Conservation (phyloP, 2,329 filamentous ascomycete species). For the Pestalotiopsis fici region DNA sequence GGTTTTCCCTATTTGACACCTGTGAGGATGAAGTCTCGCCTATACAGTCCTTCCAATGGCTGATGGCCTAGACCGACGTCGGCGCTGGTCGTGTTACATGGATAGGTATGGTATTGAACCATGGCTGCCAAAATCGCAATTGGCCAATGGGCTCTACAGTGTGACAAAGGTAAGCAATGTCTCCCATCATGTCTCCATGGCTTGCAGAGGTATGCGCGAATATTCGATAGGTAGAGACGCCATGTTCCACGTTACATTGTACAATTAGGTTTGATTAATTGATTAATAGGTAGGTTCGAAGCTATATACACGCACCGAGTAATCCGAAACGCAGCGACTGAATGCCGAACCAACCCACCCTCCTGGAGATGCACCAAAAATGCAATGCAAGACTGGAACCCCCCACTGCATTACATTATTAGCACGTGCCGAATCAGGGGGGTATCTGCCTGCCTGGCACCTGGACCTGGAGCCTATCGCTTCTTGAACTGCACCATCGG, state of each 20-base stretch:
- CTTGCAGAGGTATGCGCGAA: background rate
- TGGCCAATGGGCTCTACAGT: background rate
- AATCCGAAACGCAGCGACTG: no score
- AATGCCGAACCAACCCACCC: no score
- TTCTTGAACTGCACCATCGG: slow-evolving; percentile 10
- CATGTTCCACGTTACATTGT: background rate
- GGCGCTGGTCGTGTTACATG: background rate
- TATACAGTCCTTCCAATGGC: background rate
- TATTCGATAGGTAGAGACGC: background rate
- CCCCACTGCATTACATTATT: background rate
- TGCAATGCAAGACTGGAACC: background rate
- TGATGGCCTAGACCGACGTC: background rate
- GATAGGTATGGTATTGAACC: background rate
- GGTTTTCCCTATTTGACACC: background rate
- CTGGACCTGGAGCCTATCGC: background rate
- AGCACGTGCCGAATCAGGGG: background rate
- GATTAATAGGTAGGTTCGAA: background rate
- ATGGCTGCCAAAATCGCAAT: background rate
- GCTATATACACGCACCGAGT: background rate
- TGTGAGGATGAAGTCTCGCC: background rate
- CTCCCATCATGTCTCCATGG: background rate
- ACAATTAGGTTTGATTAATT: background rate
- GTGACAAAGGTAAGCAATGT: background rate
- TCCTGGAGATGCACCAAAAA: background rate
- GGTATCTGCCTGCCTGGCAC: background rate